Evolutionary conservation across 306 rosid species (phyloP).

Genomic region (Vicia sativa): DNA sequence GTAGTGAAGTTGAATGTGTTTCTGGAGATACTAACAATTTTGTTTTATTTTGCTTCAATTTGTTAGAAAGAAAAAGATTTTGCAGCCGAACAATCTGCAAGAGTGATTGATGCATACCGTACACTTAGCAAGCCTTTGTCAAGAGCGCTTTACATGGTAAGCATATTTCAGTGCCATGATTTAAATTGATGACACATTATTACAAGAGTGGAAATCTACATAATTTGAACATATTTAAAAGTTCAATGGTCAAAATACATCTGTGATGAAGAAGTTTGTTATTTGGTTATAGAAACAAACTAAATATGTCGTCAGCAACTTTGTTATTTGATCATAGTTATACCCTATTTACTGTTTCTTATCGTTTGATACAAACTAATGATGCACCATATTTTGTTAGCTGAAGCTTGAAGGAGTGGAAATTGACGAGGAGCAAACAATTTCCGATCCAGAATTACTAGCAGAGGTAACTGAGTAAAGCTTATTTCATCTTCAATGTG

Average conservation of each 20-base stretch:
- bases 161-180: constrained; percentile 26
- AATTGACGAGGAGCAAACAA: constrained; percentile 83
- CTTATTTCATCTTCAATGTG: constrained; percentile 14
- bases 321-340: not conserved
- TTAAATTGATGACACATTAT: constrained; percentile 29
- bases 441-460: constrained; percentile 71
- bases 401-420: constrained; percentile 77
- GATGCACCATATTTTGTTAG: constrained; percentile 45
- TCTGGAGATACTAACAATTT: constrained; percentile 15
- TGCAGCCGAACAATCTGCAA: constrained; percentile 93
- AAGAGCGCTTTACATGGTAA: constrained; percentile 81
- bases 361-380: constrained; percentile 20
- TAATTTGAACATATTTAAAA: constrained; percentile 24
- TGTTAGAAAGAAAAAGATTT: constrained; percentile 76
- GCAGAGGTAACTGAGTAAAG: constrained; percentile 63
- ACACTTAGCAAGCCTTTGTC: constrained; percentile 84
- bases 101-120: constrained; percentile 82
- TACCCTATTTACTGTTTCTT: constrained; percentile 26
- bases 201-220: not conserved
- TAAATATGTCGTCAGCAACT: not conserved
- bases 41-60: constrained; percentile 32
- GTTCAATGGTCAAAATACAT: constrained; percentile 29
- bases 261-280: constrained; percentile 2
- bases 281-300: constrained; percentile 20
- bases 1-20: constrained; percentile 28